A percentile compares a stretch with the other conserved stretches of the same genome.
These are phyloP conservation scores for Magnolia kwangsiensis DNA, from an alignment of 164 flowering plant genomes.

Conservation along the genomic window DNA sequence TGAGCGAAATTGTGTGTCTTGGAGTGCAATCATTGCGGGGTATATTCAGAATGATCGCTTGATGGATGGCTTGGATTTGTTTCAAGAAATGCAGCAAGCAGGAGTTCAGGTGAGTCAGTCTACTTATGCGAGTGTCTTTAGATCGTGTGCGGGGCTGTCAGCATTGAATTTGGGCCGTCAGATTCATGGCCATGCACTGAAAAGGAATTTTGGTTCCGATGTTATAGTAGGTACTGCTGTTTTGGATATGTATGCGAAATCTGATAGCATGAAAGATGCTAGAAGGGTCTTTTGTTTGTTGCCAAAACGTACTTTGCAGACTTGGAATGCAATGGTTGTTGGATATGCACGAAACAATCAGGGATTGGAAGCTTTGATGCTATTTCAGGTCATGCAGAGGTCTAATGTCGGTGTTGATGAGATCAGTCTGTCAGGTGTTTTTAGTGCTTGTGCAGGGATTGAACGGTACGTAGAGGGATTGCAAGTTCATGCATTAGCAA, in stretches of 20 bases:
- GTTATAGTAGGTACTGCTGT: conserved; percentile 69
- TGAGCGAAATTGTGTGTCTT: conserved; percentile 63
- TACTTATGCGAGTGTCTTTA: conserved; percentile 66
- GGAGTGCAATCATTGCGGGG: conserved; percentile 83
- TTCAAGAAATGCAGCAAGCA: conserved; percentile 52
- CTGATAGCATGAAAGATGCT: conserved; percentile 48
- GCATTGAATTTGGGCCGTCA: conserved; percentile 50
- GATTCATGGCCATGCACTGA: conserved; percentile 63
- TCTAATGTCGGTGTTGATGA: conserved; percentile 59
- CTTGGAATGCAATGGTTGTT: conserved; percentile 65
- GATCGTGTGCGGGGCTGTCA: conserved; percentile 60
- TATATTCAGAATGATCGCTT: conserved; percentile 50
- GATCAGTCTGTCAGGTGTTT: conserved; percentile 59
- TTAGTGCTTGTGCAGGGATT: conserved; percentile 61
- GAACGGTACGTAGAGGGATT: conserved; percentile 49
- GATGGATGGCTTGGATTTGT: conserved; percentile 42
- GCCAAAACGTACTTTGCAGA: conserved; percentile 46
- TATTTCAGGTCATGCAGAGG: conserved; percentile 40
- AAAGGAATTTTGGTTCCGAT: conserved; percentile 50
- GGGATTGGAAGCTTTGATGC: conserved; percentile 48
- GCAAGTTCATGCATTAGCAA: conserved; percentile 59
- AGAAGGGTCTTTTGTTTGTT: conserved; percentile 42
- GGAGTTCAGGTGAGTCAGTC: conserved; percentile 70
- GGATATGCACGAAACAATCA: conserved; percentile 44
- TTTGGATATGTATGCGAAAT: conserved; percentile 84